Percentiles rank a stretch among this genome's conserved stretches.
These are phyloP conservation scores for Bromus sterilis DNA, from an alignment of 176 grass and related monocot genomes.

Conservation along the genomic window DNA sequence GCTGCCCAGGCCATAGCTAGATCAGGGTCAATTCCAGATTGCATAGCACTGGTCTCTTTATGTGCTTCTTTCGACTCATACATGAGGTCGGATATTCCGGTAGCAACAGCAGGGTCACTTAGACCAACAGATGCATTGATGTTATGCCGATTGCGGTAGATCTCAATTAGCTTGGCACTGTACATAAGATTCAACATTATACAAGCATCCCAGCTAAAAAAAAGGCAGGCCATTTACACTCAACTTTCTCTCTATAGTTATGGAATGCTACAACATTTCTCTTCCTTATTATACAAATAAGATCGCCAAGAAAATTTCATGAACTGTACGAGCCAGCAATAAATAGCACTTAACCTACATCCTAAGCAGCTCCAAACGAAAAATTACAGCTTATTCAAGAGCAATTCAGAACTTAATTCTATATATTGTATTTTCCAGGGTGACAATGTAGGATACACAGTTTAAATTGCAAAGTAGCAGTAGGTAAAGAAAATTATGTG, in stretches of 20 bases:
- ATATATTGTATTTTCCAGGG: not conserved
- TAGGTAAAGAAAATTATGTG: not conserved
- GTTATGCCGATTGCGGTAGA: constrained; percentile 92
- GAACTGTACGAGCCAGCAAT: not conserved
- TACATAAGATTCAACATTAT: constrained; percentile 21
- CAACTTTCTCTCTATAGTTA: not conserved
- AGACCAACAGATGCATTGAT: constrained; percentile 81
- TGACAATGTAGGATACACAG: not conserved
- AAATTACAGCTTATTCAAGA: not conserved
- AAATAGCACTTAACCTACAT: not conserved
- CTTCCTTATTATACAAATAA: not conserved
- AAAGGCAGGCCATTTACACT: not conserved
- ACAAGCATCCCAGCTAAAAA: not conserved
- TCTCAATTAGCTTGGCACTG: constrained; percentile 93
- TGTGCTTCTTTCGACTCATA: constrained; percentile 74
- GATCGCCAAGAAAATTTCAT: not conserved
- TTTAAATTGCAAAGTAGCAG: not conserved
- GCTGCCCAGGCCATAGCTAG: constrained; percentile 99
- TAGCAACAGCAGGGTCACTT: constrained; percentile 95
- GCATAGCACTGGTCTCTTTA: constrained; percentile 53
- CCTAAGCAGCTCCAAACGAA: not conserved
- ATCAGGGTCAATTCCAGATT: constrained; percentile 81
- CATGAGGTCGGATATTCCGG: constrained; percentile 93
- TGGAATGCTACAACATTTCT: not conserved
- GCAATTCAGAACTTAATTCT: not conserved